A percentile compares a stretch with the other conserved stretches of the same genome.
These are phyloP conservation scores for Hansenula lynferdii DNA, from an alignment of 1,139 yeast genomes.

Conservation along the genomic window DNA sequence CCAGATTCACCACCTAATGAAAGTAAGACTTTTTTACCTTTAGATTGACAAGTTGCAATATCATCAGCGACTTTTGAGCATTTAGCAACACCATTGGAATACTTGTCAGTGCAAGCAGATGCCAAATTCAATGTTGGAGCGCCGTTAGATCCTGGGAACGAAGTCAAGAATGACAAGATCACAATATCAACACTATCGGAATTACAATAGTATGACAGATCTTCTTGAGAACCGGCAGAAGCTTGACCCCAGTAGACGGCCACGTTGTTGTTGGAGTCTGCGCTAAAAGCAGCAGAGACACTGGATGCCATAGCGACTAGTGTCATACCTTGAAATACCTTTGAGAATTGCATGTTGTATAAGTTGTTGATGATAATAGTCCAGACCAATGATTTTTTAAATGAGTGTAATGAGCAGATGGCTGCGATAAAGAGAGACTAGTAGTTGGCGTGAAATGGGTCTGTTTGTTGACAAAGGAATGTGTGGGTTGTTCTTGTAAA, in stretches of 20 bases:
- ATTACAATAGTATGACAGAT: conserved; percentile 64
- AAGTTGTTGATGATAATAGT: too few species aligned
- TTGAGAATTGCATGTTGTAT: too few species aligned
- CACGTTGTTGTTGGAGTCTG: conserved; percentile 48
- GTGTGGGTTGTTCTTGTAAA: too few species aligned
- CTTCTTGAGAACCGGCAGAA: conserved; percentile 68
- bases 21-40: conserved; percentile 72
- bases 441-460: too few species aligned
- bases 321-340: conserved; percentile 2
- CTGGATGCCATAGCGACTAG: conserved; percentile 3
- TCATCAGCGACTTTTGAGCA: conserved; percentile 69
- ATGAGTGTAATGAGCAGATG: background rate
- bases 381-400: too few species aligned
- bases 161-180: conserved; percentile 62
- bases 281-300: conserved; percentile 33
- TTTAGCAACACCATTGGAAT: conserved; percentile 49
- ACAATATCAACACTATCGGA: conserved; percentile 67
- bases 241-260: conserved; percentile 94
- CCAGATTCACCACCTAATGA: conserved; percentile 91
- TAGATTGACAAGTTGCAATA: conserved; percentile 73
- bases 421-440: background rate
- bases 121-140: conserved; percentile 61
- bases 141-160: conserved; percentile 47
- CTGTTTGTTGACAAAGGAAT: too few species aligned
- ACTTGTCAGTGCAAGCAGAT: conserved; percentile 53